Percentiles rank a stretch among this genome's conserved stretches.
Conservation (phyloP, 352 stramenopile species). For the Globisporangium polare region DNA sequence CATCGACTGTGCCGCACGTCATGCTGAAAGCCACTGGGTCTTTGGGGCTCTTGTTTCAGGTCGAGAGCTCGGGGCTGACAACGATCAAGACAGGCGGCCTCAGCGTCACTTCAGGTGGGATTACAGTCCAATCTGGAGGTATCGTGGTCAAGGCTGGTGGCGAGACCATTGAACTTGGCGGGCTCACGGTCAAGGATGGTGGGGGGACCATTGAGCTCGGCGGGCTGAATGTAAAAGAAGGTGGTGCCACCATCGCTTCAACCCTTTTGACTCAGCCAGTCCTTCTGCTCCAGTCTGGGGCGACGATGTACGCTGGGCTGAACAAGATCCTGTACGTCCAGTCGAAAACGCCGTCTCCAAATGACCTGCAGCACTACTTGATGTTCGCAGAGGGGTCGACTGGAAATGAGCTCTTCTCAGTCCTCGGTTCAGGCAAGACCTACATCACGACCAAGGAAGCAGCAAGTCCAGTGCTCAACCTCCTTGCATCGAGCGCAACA, state of each 20-base stretch:
- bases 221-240: constrained; percentile 32
- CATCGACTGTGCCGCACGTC: constrained; percentile 32
- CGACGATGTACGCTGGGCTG: neutral
- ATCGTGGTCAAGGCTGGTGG: constrained; percentile 32
- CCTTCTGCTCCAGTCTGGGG: constrained; percentile 11
- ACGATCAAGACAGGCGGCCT: constrained; percentile 41
- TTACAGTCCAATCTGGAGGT: neutral
- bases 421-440: neutral
- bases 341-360: constrained; percentile 8
- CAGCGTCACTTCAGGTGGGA: constrained; percentile 34
- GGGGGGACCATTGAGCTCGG: constrained; percentile 35
- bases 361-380: neutral
- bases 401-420: neutral
- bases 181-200: constrained; percentile 27
- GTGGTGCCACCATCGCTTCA: constrained; percentile 27
- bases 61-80: constrained; percentile 42
- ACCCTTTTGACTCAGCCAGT: constrained; percentile 12
- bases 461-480: neutral
- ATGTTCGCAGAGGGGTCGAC: neutral
- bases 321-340: constrained; percentile 14
- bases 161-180: constrained; percentile 34
- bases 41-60: constrained; percentile 33
- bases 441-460: neutral
- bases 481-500: neutral
- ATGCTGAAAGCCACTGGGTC: constrained; percentile 36